Evolutionary conservation across 2,329 filamentous ascomycete genomes (phyloP).

Genomic region (Sarocladiaceae sp.): DNA sequence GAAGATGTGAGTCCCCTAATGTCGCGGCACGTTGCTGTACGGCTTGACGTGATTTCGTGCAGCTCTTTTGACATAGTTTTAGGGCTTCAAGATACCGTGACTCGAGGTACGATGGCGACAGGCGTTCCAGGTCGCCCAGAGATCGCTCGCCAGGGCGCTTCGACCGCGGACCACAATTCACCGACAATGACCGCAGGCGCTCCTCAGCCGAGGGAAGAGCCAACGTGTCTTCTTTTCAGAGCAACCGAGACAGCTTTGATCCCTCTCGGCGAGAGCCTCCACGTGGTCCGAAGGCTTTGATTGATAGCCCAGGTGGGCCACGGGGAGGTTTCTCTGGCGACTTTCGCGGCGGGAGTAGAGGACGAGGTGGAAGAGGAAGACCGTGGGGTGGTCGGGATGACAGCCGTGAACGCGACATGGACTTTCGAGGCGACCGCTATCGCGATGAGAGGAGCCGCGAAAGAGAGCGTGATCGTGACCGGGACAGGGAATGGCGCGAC

Average conservation of each 20-base stretch:
- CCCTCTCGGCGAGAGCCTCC: slow-evolving; percentile 62
- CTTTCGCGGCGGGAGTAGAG: slow-evolving; percentile 38
- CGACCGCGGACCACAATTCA: slow-evolving; percentile 47
- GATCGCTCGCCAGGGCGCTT: slow-evolving; percentile 66
- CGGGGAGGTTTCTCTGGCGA: slow-evolving; percentile 62
- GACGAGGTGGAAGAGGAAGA: slow-evolving; percentile 48
- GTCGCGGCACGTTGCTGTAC: slow-evolving; percentile 1
- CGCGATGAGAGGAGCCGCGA: slow-evolving; percentile 56
- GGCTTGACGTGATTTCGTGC: background rate
- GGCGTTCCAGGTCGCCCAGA: slow-evolving; percentile 57
- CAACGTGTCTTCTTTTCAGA: slow-evolving; percentile 54
- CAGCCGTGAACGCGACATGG: slow-evolving; percentile 52
- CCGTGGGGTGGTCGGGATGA: slow-evolving; percentile 54
- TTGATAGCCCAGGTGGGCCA: slow-evolving; percentile 62
- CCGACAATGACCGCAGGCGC: slow-evolving; percentile 62
- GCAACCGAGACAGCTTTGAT: slow-evolving; percentile 53
- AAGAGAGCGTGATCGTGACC: slow-evolving; percentile 48
- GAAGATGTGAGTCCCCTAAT: background rate
- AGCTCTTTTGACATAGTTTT: slow-evolving; percentile 6
- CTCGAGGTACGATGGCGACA: slow-evolving; percentile 56
- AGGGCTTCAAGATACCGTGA: slow-evolving; percentile 45
- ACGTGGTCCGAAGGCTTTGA: slow-evolving; percentile 72
- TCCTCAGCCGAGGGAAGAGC: slow-evolving; percentile 53
- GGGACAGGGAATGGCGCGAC: slow-evolving; percentile 42
- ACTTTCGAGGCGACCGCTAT: slow-evolving; percentile 55